phyloP scores from a whole-genome alignment of 2,329 filamentous ascomycete species.

The Scedosporium boydii region DNA sequence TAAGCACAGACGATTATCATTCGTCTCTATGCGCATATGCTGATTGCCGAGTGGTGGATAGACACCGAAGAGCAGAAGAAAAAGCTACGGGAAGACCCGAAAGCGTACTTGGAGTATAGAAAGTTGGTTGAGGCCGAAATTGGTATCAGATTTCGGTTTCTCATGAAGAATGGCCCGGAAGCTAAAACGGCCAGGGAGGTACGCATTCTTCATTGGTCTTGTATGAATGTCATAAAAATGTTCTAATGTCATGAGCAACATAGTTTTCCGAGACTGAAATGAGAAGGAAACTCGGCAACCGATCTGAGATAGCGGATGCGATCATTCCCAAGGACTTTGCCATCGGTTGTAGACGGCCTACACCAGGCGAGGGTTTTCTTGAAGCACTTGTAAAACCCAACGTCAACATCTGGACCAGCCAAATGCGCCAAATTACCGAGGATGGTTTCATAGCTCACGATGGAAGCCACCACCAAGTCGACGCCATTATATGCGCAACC shows the following conservation, averaged over 20 bases:
- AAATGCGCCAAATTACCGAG: slow-evolving; percentile 16
- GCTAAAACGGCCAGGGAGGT: slow-evolving; percentile 34
- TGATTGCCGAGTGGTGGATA: no score
- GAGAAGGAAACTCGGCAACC: slow-evolving; percentile 38
- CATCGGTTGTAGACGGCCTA: not conserved
- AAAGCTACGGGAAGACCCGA: slow-evolving; percentile 45
- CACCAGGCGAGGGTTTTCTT: slow-evolving; percentile 2
- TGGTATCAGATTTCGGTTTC: slow-evolving; percentile 45
- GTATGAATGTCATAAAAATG: no score
- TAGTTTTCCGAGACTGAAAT: slow-evolving; percentile 40
- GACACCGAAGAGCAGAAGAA: slow-evolving; percentile 45
- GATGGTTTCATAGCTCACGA: slow-evolving; percentile 19
- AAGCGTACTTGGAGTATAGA: slow-evolving; percentile 49
- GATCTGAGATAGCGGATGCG: slow-evolving; percentile 43
- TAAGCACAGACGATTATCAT: no score
- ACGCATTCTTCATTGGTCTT: no score
- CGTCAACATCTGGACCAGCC: slow-evolving; percentile 13
- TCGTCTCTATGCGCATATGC: no score
- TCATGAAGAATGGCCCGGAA: slow-evolving; percentile 42
- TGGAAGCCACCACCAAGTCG: slow-evolving; percentile 16
- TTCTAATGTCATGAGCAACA: no score
- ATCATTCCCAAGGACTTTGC: slow-evolving; percentile 42
- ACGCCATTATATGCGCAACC: slow-evolving; percentile 3
- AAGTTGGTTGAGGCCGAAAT: slow-evolving; percentile 51
- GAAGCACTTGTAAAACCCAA: not conserved